A percentile compares a stretch with the other conserved stretches of the same genome.
Conservation (phyloP, 2,329 filamentous ascomycete genomes). For the Juglanconis oblonga region DNA sequence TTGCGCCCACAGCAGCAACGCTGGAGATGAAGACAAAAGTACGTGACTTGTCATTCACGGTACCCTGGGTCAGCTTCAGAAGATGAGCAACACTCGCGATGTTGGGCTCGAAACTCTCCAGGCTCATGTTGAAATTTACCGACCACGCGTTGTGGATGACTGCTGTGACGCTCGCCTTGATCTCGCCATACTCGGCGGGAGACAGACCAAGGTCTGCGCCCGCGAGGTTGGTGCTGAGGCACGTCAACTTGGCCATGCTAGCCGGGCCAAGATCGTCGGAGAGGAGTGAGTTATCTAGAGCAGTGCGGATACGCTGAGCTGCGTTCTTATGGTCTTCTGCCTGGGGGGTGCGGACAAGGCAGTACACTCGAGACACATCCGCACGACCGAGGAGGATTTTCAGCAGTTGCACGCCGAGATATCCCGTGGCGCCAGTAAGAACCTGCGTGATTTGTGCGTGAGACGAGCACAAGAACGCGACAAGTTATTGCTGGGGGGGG, state of each 20-base stretch:
- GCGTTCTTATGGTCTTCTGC: constrained; percentile 25
- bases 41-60: neutral
- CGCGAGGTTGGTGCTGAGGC: neutral
- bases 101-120: constrained; percentile 15
- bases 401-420: constrained; percentile 56
- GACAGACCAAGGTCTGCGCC: neutral
- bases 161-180: neutral
- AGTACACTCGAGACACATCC: constrained; percentile 52
- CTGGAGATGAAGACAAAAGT: constrained; percentile 12
- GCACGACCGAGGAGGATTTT: constrained; percentile 55
- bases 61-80: neutral
- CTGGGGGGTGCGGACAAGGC: constrained; percentile 37
- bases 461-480: neutral
- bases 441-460: constrained; percentile 28
- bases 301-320: constrained; percentile 27
- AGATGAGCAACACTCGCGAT: constrained; percentile 9
- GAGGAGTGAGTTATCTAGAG: constrained; percentile 17
- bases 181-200: neutral
- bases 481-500: neutral
- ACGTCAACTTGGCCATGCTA: neutral
- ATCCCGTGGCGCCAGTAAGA: constrained; percentile 61
- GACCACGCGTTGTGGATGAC: constrained; percentile 12
- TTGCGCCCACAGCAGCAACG: neutral
- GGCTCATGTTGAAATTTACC: constrained; percentile 13
- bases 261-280: neutral